phyloP scores from a whole-genome alignment of 2,329 filamentous ascomycete species.

The Pseudophaeomoniella oleicola region DNA sequence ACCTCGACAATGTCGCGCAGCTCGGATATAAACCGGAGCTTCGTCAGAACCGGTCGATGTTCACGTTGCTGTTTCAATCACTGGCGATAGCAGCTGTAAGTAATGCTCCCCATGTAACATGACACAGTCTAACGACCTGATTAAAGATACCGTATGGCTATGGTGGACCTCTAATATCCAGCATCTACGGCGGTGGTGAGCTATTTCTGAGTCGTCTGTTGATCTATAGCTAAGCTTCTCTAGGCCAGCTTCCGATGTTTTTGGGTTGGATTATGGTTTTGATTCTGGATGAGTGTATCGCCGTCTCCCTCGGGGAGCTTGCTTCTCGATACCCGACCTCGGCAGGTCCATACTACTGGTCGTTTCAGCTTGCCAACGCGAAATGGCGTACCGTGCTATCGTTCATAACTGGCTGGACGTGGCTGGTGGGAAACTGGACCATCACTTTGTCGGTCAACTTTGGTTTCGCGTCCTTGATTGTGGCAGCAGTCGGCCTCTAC shows the following conservation, averaged over 20 bases:
- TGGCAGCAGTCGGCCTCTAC: conserved; percentile 38
- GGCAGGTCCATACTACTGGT: conserved; percentile 40
- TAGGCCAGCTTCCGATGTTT: conserved; percentile 42
- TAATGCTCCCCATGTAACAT: background rate
- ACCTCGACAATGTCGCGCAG: conserved; percentile 20
- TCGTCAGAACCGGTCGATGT: conserved; percentile 42
- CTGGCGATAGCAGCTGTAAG: conserved; percentile 40
- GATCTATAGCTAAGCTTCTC: too few species aligned
- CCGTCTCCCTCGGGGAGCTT: conserved; percentile 35
- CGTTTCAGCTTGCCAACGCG: conserved; percentile 29
- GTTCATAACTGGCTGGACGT: conserved; percentile 39
- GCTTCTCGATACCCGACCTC: conserved; percentile 38
- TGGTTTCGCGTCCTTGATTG: conserved; percentile 39
- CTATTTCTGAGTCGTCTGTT: too few species aligned
- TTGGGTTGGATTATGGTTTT: conserved; percentile 42
- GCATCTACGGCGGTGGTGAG: conserved; percentile 31
- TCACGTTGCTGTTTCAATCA: conserved; percentile 46
- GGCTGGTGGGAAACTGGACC: conserved; percentile 38
- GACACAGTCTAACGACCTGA: conserved; percentile 24
- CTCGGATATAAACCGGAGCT: conserved; percentile 46
- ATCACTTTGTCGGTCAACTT: conserved; percentile 41
- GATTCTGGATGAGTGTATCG: conserved; percentile 37
- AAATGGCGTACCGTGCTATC: conserved; percentile 31
- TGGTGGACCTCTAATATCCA: conserved; percentile 22
- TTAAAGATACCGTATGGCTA: conserved; percentile 30